Conservation (phyloP, 2,329 filamentous ascomycete genomes). For the Mycosphaerella arachidis region DNA sequence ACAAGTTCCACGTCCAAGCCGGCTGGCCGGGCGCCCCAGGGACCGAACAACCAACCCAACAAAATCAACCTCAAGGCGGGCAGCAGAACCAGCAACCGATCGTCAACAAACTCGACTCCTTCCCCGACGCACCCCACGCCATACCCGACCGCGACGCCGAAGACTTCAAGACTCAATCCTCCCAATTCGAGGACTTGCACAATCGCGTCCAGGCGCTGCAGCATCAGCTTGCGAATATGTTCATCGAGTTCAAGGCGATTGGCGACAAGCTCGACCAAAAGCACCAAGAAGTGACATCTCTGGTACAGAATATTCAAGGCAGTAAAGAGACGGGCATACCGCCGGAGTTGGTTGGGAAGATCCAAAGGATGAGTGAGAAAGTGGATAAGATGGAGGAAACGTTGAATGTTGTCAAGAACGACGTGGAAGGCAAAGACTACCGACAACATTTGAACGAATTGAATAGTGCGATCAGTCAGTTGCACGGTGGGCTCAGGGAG, state of each 20-base stretch:
- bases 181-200: constrained; percentile 80
- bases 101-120: constrained; percentile 31
- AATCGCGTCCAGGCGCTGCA: constrained; percentile 71
- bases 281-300: constrained; percentile 48
- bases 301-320: constrained; percentile 50
- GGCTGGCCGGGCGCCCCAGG: constrained; percentile 30
- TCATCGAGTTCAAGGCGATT: constrained; percentile 52
- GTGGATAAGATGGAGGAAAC: constrained; percentile 45
- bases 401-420: constrained; percentile 48
- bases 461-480: constrained; percentile 50
- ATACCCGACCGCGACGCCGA: constrained; percentile 34
- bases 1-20: constrained; percentile 72
- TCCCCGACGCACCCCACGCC: constrained; percentile 41
- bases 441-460: constrained; percentile 51
- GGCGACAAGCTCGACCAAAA: constrained; percentile 52
- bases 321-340: constrained; percentile 32
- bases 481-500: constrained; percentile 50
- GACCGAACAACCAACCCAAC: constrained; percentile 30
- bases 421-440: constrained; percentile 56
- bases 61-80: constrained; percentile 24
- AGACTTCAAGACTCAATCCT: constrained; percentile 40
- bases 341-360: constrained; percentile 19
- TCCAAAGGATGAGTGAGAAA: constrained; percentile 15
- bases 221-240: constrained; percentile 63
- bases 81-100: constrained; percentile 20